Conservation (phyloP, 1,284 basidiomycete genomes). For the Leccinum griseonigrum region DNA sequence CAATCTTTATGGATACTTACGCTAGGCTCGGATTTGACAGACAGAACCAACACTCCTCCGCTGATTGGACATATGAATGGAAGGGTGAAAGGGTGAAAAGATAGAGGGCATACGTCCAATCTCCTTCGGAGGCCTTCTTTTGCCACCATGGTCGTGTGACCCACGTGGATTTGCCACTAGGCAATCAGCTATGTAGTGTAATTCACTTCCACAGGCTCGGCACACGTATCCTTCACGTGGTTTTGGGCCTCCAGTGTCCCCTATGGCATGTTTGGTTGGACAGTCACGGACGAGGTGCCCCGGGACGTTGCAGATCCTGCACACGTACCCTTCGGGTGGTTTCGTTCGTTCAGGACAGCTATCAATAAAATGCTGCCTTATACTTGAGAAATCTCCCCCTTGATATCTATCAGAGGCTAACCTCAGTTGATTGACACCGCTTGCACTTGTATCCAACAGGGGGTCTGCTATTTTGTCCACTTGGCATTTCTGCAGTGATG, state of each 20-base stretch:
- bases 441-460: constrained; percentile 74
- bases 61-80: constrained; percentile 37
- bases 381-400: constrained; percentile 6
- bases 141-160: constrained; percentile 39
- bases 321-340: constrained; percentile 83
- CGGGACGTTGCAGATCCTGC: constrained; percentile 76
- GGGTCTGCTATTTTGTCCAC: constrained; percentile 52
- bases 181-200: constrained; percentile 86
- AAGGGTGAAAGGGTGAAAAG: background rate
- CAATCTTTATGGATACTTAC: constrained; percentile 43
- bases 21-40: constrained; percentile 87
- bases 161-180: constrained; percentile 54
- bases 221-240: constrained; percentile 84
- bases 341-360: constrained; percentile 71
- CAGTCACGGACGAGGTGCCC: constrained; percentile 88
- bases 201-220: constrained; percentile 81
- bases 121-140: constrained; percentile 68
- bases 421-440: constrained; percentile 73
- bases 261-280: constrained; percentile 70
- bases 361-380: constrained; percentile 67
- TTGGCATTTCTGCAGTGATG: constrained; percentile 20
- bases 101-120: constrained; percentile 61
- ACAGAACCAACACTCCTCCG: constrained; percentile 95
- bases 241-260: constrained; percentile 76
- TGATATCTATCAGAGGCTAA: constrained; percentile 29